Conservation (phyloP, 73 alveolate species). For the Diophrys sp. region DNA sequence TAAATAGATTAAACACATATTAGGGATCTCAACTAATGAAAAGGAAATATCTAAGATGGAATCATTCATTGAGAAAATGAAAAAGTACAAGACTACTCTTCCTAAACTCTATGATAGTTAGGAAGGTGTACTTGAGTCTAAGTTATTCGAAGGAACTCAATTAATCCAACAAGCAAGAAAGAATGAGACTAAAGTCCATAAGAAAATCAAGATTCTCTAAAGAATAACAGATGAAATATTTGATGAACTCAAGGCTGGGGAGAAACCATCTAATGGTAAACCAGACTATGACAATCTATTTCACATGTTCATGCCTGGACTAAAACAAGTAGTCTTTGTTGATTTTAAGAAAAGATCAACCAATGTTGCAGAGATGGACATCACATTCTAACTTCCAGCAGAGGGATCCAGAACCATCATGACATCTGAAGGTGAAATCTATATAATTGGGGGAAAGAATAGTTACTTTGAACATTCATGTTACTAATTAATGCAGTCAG, state of each 20-base stretch:
- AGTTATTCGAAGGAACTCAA: background rate
- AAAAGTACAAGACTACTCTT: background rate
- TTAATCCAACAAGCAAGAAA: background rate
- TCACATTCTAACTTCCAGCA: background rate
- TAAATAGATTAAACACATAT: background rate
- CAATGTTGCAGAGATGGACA: background rate
- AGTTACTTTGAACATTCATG: slow-evolving; percentile 7
- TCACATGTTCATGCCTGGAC: background rate
- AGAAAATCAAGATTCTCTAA: background rate
- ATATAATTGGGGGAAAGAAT: background rate
- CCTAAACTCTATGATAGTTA: background rate
- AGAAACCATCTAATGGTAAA: no score
- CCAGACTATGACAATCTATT: no score
- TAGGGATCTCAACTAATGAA: slow-evolving; percentile 2
- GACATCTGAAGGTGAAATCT: background rate
- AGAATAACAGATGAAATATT: background rate
- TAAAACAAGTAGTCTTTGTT: background rate
- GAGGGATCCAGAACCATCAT: background rate
- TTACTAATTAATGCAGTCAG: no score
- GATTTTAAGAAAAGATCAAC: background rate
- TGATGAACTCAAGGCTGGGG: background rate
- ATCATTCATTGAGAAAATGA: background rate
- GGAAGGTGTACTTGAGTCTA: background rate
- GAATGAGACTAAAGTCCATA: background rate
- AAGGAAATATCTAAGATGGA: background rate